Conservation (phyloP, 306 rosid species). For the Lithocarpus polystachyus region DNA sequence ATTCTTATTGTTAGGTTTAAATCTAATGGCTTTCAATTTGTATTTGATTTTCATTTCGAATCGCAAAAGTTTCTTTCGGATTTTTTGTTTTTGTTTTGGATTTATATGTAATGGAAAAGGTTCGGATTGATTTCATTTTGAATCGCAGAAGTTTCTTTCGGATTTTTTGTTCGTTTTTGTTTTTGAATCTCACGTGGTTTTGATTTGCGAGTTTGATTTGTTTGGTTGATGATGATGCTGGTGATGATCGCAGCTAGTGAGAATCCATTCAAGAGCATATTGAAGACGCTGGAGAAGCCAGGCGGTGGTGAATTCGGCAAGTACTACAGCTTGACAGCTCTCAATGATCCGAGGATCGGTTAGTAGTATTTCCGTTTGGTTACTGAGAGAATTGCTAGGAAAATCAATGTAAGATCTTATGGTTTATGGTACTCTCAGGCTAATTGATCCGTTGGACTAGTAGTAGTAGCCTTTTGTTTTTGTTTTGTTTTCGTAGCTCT, state of each 20-base stretch:
- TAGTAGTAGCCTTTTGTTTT: background rate
- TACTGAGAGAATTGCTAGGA: slow-evolving; percentile 18
- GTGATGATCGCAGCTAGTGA: slow-evolving; percentile 37
- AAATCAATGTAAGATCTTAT: background rate
- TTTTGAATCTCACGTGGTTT: background rate
- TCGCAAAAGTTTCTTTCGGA: background rate
- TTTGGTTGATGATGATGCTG: background rate
- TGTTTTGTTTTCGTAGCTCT: background rate
- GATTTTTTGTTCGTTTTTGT: background rate
- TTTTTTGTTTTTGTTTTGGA: background rate
- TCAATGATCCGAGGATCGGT: slow-evolving; percentile 91
- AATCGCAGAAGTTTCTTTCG: background rate
- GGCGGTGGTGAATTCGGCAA: slow-evolving; percentile 86
- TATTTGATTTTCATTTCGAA: too few species aligned
- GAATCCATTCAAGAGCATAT: slow-evolving; percentile 63
- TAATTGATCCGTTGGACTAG: background rate
- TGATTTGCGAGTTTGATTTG: background rate
- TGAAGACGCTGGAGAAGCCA: slow-evolving; percentile 74
- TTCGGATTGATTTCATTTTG: background rate
- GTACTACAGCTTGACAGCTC: slow-evolving; percentile 86
- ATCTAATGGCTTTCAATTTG: too few species aligned
- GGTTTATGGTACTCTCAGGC: background rate
- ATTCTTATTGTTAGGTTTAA: too few species aligned
- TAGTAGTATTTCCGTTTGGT: slow-evolving; percentile 21
- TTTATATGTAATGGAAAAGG: background rate